phyloP scores from a whole-genome alignment of 208 protist species.

The Histomonas meleagridis region DNA sequence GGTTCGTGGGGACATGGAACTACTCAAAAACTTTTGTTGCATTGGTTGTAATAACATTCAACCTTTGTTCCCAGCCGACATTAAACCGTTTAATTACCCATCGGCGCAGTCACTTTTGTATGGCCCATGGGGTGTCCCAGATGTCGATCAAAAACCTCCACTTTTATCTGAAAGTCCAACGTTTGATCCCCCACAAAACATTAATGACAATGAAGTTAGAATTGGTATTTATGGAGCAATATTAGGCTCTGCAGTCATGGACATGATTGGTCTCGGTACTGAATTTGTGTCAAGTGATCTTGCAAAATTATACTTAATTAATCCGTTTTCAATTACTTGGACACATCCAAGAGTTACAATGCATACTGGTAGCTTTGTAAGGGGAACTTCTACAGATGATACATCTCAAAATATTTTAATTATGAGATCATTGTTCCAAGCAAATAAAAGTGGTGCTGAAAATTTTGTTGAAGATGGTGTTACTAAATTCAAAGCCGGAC shows the following conservation, averaged over 20 bases:
- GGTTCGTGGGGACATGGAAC: too few relatives aligned
- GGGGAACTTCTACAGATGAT: slow-evolving; percentile 21
- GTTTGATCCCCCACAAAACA: neutral
- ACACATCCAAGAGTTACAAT: neutral
- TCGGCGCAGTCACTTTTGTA: neutral
- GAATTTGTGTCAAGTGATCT: neutral
- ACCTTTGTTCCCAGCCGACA: neutral
- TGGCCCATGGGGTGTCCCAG: neutral
- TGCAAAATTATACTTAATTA: neutral
- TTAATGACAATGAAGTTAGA: neutral
- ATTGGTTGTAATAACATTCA: too few relatives aligned
- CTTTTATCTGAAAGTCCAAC: too few relatives aligned
- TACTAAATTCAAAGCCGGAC: too few relatives aligned
- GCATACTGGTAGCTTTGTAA: neutral
- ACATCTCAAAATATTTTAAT: slow-evolving; percentile 26
- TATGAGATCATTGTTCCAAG: neutral
- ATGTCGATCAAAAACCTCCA: too few relatives aligned
- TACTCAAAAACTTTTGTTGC: neutral
- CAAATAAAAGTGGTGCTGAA: neutral
- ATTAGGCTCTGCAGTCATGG: neutral
- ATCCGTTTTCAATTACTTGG: neutral
- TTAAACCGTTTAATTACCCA: neutral
- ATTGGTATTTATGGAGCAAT: neutral
- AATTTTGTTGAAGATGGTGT: too few relatives aligned
- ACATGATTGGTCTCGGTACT: slow-evolving; percentile 10